These are phyloP conservation scores for Hymenoscyphus scutula DNA, from an alignment of 2,329 filamentous ascomycete genomes.

Conservation along the genomic window DNA sequence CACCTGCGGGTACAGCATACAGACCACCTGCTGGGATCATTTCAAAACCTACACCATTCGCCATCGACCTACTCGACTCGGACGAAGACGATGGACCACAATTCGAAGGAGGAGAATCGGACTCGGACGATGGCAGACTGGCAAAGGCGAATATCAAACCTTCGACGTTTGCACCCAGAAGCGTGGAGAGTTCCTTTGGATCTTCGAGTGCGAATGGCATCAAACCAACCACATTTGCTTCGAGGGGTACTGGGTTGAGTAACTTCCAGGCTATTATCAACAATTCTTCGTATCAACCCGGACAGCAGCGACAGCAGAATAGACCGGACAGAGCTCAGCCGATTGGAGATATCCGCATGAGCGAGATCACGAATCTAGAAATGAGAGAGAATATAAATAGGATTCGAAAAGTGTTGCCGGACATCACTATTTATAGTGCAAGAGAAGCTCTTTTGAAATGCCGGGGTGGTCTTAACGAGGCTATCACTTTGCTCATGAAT, in stretches of 20 bases:
- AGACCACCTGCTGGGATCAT: constrained; percentile 47
- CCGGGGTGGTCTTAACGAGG: constrained; percentile 54
- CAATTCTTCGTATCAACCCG: constrained; percentile 26
- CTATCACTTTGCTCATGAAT: constrained; percentile 47
- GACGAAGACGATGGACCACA: constrained; percentile 51
- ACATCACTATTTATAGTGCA: constrained; percentile 45
- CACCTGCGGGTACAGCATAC: constrained; percentile 73
- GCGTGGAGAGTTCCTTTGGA: constrained; percentile 40
- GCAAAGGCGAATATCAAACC: constrained; percentile 58
- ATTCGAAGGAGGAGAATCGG: constrained; percentile 62
- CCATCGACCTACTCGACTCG: constrained; percentile 45
- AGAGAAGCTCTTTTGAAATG: constrained; percentile 49
- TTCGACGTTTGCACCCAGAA: constrained; percentile 50
- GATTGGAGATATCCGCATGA: constrained; percentile 44
- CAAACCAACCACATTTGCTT: neutral
- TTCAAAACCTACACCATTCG: constrained; percentile 34
- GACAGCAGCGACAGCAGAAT: constrained; percentile 30
- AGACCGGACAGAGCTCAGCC: constrained; percentile 46
- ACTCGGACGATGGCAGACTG: constrained; percentile 52
- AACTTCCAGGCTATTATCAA: constrained; percentile 34
- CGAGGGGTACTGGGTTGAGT: constrained; percentile 34
- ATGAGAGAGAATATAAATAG: constrained; percentile 50
- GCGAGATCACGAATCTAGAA: constrained; percentile 50
- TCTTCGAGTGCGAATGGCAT: neutral
- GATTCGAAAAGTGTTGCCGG: constrained; percentile 49